Evolutionary conservation across 1,139 yeast species (phyloP), one percentile per base, ranked within the genome.

Genomic region (Saccharomyces pastorianus): DNA sequence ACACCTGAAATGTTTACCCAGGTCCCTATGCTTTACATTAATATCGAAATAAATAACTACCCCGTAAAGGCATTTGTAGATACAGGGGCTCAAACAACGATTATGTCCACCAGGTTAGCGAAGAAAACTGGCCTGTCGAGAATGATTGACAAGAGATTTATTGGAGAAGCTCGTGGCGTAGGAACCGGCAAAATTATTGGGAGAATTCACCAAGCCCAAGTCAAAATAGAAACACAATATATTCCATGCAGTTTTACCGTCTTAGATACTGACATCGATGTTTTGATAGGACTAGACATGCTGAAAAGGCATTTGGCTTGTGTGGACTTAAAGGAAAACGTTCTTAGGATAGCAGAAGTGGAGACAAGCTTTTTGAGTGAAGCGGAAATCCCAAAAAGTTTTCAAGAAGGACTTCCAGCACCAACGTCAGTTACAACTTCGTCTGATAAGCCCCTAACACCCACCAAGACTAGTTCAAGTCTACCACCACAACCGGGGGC

Each of bases 51-150:
- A 27, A 90, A 91, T 64, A 93, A 95, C 0, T 77, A 79, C 51
- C 82, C 84, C 26, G 87, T 90, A 7, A 88, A 88, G 68, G 98
- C 98, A 0, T 88, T 93, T 74, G 96, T 93, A 9, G 99, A 93
- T 68, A 83, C 97, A 0, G 99, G 99, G 1, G 99, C 99, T 0
- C 97, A 90, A 69, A 77, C 83, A 47, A 90, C 99, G 0, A 85
- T 91, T 51, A 85, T 85, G 68, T 83, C 90, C 23, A 87, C 96
- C 0, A 72, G 75, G 47, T 76, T 93, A 60, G 96, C 96, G 0
- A 86, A 85, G 59, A 74, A 76, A 55, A 82, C 93, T 53, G 88
- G 88, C 0, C 73, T 93, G 47, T 73, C 83, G 26, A 81, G 86
- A 60, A 73, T 90, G 53, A 82, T 93, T n/a, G 99, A 93, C 67